These are phyloP conservation scores for Lolium rigidum DNA, from an alignment of 176 grass and related monocot species.

Conservation along the genomic window DNA sequence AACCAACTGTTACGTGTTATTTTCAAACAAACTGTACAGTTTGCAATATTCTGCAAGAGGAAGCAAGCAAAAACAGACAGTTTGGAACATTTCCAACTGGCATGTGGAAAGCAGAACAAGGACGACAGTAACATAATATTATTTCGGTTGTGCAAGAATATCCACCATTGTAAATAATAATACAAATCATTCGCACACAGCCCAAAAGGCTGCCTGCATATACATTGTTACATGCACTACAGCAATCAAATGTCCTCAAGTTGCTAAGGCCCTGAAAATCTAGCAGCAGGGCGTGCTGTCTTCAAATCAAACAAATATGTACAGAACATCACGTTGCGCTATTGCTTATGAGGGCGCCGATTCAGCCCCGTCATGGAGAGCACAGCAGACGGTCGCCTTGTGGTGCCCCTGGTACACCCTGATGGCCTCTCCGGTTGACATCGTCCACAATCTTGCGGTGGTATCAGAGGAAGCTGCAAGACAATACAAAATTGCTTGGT, in stretches of 20 bases:
- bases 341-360: slow-evolving; percentile 47
- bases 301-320: slow-evolving; percentile 18
- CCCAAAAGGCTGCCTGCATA: slow-evolving; percentile 11
- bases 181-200: background rate
- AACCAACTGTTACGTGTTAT: background rate
- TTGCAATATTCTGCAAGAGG: background rate
- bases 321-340: background rate
- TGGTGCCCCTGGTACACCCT: slow-evolving; percentile 93
- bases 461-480: slow-evolving; percentile 86
- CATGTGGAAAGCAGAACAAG: background rate
- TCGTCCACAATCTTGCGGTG: slow-evolving; percentile 77
- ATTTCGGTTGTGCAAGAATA: background rate
- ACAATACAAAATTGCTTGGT: background rate
- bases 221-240: slow-evolving; percentile 9
- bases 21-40: background rate
- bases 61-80: background rate
- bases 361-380: slow-evolving; percentile 85
- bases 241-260: background rate
- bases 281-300: background rate
- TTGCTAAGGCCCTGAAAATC: background rate
- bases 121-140: background rate
- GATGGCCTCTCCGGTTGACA: slow-evolving; percentile 81
- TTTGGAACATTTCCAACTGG: background rate
- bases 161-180: background rate
- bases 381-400: slow-evolving; percentile 77